Conservation (phyloP, 169 alveolate genomes). For the Eimeria brunetti region DNA sequence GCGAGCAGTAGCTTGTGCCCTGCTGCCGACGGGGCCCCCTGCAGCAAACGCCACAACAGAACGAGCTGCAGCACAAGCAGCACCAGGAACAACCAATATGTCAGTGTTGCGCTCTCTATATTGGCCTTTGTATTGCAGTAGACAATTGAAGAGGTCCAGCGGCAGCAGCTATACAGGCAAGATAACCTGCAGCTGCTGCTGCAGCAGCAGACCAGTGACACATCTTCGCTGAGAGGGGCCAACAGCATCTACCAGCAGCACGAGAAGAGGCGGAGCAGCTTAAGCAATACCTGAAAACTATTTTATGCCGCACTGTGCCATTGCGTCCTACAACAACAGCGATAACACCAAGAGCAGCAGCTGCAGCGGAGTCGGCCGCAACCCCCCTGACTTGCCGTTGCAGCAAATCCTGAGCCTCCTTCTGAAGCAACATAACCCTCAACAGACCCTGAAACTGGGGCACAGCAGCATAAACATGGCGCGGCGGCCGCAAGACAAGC, state of each 20-base stretch:
- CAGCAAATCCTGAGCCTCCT: background rate
- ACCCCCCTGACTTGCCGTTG: background rate
- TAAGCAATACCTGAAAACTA: background rate
- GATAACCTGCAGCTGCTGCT: background rate
- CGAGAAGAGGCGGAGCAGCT: background rate
- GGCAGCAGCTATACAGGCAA: background rate
- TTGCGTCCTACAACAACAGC: background rate
- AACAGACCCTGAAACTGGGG: background rate
- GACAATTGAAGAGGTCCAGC: constrained; percentile 20
- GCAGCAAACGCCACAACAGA: constrained; percentile 29
- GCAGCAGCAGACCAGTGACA: constrained; percentile 38
- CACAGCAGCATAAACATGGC: constrained; percentile 54
- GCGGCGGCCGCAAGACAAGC: constrained; percentile 54
- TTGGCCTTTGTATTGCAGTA: constrained; percentile 41
- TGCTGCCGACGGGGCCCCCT: constrained; percentile 69
- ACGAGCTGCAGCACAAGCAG: background rate
- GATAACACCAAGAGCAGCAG: constrained; percentile 7
- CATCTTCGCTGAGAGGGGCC: background rate
- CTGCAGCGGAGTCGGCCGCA: constrained; percentile 35
- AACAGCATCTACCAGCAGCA: background rate
- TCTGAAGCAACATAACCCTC: constrained; percentile 16
- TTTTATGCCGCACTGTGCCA: background rate
- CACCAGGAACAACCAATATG: constrained; percentile 4
- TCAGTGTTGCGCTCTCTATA: background rate
- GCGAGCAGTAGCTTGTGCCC: constrained; percentile 8